A percentile compares a stretch with the other conserved stretches of the same genome.
Conservation (phyloP, 2,329 filamentous ascomycete genomes). For the Corinectria fuckeliana region DNA sequence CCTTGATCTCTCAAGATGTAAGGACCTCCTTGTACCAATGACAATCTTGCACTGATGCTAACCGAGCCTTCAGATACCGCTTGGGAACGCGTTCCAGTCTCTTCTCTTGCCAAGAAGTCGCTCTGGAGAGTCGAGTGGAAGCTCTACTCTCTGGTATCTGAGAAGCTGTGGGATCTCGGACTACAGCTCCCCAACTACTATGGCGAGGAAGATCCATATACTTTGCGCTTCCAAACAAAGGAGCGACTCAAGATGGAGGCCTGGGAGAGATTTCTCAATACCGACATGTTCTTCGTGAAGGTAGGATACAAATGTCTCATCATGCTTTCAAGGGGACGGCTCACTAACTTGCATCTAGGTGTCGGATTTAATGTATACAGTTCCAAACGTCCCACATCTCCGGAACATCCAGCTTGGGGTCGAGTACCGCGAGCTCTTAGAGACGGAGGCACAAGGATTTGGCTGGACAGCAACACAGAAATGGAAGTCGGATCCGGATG, state of each 20-base stretch:
- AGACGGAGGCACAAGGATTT: conserved; percentile 54
- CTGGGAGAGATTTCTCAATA: conserved; percentile 59
- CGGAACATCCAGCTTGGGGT: conserved; percentile 61
- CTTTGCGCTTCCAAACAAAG: conserved; percentile 51
- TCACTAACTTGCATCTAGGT: conserved; percentile 48
- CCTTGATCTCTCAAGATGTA: conserved; percentile 64
- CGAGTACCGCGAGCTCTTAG: conserved; percentile 65
- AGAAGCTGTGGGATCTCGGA: conserved; percentile 59
- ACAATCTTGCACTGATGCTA: neutral
- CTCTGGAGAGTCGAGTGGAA: conserved; percentile 67
- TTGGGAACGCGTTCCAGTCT: conserved; percentile 64
- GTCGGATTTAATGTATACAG: conserved; percentile 66
- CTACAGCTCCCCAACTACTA: conserved; percentile 61
- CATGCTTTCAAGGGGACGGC: neutral
- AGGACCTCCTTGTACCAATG: conserved; percentile 41
- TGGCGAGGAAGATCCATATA: conserved; percentile 51
- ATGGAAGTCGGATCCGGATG: conserved; percentile 66
- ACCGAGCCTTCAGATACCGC: conserved; percentile 55
- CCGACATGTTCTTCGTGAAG: conserved; percentile 73
- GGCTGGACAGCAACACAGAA: conserved; percentile 55
- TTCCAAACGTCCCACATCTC: conserved; percentile 65
- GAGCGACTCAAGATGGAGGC: conserved; percentile 57
- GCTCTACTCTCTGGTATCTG: conserved; percentile 60
- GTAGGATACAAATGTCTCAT: conserved; percentile 45
- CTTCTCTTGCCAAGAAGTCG: conserved; percentile 60